Percentiles rank a stretch among this genome's conserved stretches.
Evolutionary conservation across 2,329 filamentous ascomycete species (phyloP).

Genomic region (Polytolypa hystricis): DNA sequence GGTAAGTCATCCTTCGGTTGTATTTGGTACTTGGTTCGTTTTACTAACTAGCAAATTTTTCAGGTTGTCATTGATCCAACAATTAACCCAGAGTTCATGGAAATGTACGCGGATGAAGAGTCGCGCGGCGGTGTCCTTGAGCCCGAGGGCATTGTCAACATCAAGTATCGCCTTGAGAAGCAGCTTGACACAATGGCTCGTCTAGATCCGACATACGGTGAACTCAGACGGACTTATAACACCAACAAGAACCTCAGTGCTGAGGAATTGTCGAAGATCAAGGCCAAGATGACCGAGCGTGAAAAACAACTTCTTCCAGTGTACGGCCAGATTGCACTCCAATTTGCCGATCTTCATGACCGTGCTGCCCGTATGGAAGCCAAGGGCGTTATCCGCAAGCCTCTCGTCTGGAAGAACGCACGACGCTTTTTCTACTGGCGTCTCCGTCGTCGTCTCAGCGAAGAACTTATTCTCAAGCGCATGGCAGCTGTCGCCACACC

Average conservation of each 20-base stretch:
- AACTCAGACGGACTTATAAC: slow-evolving; percentile 67
- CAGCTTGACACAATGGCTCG: slow-evolving; percentile 97
- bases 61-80: slow-evolving; percentile 92
- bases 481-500: slow-evolving; percentile 44
- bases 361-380: slow-evolving; percentile 96
- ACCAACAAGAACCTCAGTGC: slow-evolving; percentile 56
- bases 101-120: slow-evolving; percentile 98
- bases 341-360: slow-evolving; percentile 96
- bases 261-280: slow-evolving; percentile 67
- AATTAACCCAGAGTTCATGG: slow-evolving; percentile 93
- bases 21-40: not conserved
- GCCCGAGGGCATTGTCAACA: slow-evolving; percentile 94
- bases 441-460: slow-evolving; percentile 87
- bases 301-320: slow-evolving; percentile 85
- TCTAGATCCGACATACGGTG: slow-evolving; percentile 71
- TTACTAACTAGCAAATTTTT: slow-evolving; percentile 20
- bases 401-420: slow-evolving; percentile 75
- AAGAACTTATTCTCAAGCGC: slow-evolving; percentile 92
- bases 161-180: slow-evolving; percentile 97
- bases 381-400: slow-evolving; percentile 82
- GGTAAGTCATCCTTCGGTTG: slow-evolving; percentile 38
- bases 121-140: slow-evolving; percentile 94
- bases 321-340: slow-evolving; percentile 88
- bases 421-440: slow-evolving; percentile 99
- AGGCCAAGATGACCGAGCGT: slow-evolving; percentile 70